A percentile compares a stretch with the other conserved stretches of the same genome.
Evolutionary conservation across 768 basidiomycete species (phyloP).

Genomic region (Trichaptum fuscoviolaceum): DNA sequence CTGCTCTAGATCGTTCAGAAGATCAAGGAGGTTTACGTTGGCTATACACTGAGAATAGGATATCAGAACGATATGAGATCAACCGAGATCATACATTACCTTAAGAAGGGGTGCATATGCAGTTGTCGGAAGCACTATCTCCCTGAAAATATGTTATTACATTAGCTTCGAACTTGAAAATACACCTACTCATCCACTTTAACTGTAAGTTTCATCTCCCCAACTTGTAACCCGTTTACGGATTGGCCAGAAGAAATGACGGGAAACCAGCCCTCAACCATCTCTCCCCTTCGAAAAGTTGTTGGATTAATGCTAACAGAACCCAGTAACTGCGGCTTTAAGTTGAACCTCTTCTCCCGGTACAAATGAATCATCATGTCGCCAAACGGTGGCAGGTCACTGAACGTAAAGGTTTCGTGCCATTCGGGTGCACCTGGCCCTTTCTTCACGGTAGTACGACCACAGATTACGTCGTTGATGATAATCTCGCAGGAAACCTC

Average conservation of each 20-base stretch:
- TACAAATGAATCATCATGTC: constrained; percentile 63
- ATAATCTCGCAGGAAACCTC: constrained; percentile 79
- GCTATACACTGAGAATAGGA: neutral
- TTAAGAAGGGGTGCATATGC: constrained; percentile 57
- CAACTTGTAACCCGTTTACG: constrained; percentile 54
- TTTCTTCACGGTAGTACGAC: constrained; percentile 70
- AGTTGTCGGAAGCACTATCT: constrained; percentile 68
- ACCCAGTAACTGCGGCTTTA: constrained; percentile 55
- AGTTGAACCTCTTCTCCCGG: constrained; percentile 55
- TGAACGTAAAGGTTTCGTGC: constrained; percentile 73
- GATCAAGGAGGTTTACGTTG: constrained; percentile 31
- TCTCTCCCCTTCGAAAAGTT: constrained; percentile 70
- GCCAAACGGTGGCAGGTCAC: constrained; percentile 76
- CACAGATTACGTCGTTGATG: constrained; percentile 60
- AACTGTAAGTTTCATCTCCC: constrained; percentile 71
- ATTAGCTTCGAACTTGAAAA: constrained; percentile 10
- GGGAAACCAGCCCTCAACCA: constrained; percentile 83
- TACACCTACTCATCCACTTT: constrained; percentile 66
- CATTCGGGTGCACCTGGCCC: constrained; percentile 67
- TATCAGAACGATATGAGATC: neutral
- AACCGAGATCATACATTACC: constrained; percentile 29
- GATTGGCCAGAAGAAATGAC: constrained; percentile 49
- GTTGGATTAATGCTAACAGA: constrained; percentile 56
- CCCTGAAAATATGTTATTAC: constrained; percentile 36
- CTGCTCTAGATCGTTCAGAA: constrained; percentile 66